Conservation (phyloP, 139 green algal genomes). For the Auxenochlorella pyrenoidosa region DNA sequence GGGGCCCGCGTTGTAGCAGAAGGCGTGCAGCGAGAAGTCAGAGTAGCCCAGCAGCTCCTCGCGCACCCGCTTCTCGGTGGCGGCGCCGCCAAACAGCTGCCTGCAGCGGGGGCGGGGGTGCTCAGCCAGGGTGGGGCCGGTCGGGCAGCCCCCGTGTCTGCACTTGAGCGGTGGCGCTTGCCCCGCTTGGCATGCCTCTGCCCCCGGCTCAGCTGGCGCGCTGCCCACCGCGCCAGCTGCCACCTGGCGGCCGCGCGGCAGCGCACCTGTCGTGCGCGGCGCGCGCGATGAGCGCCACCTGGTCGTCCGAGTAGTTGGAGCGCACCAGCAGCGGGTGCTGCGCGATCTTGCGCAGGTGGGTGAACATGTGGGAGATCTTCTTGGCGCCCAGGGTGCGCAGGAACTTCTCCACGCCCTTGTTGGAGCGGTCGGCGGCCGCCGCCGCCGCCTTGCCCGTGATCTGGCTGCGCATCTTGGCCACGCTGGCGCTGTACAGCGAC, state of each 20-base stretch:
- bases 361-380: constrained; percentile 91
- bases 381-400: constrained; percentile 59
- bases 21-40: constrained; percentile 86
- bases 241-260: no score
- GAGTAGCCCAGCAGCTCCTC: constrained; percentile 75
- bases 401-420: constrained; percentile 39
- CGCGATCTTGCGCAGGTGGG: constrained; percentile 92
- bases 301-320: constrained; percentile 68
- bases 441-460: constrained; percentile 34
- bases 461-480: constrained; percentile 49
- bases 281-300: constrained; percentile 72
- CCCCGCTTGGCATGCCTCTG: neutral
- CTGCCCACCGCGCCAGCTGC: no score
- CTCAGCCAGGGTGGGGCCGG: neutral
- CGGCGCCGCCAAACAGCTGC: constrained; percentile 69
- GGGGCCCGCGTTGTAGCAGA: constrained; percentile 59
- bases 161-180: neutral
- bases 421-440: constrained; percentile 22
- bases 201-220: no score
- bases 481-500: constrained; percentile 61
- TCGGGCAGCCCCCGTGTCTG: no score
- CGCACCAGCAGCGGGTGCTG: constrained; percentile 95
- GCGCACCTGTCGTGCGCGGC: constrained; percentile 52
- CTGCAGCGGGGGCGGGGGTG: constrained; percentile 22
- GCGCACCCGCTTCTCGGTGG: constrained; percentile 65